These are phyloP conservation scores for Solanum appendiculatum DNA, from an alignment of 257 asterid genomes.

Conservation along the genomic window DNA sequence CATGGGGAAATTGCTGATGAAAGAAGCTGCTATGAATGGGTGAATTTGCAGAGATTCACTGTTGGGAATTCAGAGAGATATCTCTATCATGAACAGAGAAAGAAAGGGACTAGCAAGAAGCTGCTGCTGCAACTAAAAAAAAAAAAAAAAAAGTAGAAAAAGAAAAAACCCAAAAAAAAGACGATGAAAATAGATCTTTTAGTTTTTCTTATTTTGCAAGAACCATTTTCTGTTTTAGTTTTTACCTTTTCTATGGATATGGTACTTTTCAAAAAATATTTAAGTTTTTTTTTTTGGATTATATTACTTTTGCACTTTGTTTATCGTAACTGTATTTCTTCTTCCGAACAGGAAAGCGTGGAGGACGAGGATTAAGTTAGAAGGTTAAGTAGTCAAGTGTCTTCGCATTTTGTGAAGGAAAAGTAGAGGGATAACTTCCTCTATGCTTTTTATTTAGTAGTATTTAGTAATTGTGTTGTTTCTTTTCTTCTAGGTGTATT, in stretches of 20 bases:
- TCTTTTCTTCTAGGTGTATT: not conserved
- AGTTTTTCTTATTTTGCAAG: not conserved
- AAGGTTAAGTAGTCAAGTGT: not conserved
- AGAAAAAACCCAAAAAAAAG: not conserved
- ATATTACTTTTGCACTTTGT: not conserved
- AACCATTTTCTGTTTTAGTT: not conserved
- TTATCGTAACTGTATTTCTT: not conserved
- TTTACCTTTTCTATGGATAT: not conserved
- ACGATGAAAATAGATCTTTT: not conserved
- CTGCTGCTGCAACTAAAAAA: not conserved
- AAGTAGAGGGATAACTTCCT: not conserved
- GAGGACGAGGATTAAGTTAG: not conserved
- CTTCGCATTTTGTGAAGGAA: not conserved
- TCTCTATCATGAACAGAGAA: not conserved
- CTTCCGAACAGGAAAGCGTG: not conserved
- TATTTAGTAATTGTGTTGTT: too few species aligned
- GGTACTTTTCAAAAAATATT: not conserved
- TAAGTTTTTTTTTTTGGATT: not conserved
- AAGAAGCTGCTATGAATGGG: not conserved
- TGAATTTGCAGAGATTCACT: not conserved
- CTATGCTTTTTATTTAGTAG: not conserved
- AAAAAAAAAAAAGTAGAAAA: not conserved
- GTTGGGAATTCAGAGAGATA: not conserved
- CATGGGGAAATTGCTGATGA: constrained; percentile 55
- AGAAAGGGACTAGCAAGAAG: not conserved